Conservation (phyloP, 2,329 filamentous ascomycete genomes). For the Hypoxylon sp. region DNA sequence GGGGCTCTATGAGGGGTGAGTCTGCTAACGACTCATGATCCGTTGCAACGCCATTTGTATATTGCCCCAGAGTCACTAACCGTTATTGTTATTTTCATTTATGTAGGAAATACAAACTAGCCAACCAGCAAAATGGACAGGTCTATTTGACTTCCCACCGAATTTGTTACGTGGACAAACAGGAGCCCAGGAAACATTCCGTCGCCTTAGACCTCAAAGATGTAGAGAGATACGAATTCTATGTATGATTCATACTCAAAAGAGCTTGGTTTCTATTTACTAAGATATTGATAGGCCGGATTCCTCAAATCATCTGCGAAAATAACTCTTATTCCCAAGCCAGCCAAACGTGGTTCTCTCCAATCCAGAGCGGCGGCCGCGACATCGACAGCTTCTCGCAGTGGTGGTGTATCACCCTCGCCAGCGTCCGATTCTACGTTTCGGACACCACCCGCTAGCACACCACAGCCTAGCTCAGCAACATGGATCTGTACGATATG, state of each 20-base stretch:
- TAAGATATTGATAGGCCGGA: constrained; percentile 72
- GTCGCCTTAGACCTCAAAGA: constrained; percentile 90
- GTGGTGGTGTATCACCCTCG: constrained; percentile 57
- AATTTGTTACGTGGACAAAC: constrained; percentile 93
- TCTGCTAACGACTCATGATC: constrained; percentile 42
- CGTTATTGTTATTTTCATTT: constrained; percentile 31
- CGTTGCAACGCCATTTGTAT: constrained; percentile 6
- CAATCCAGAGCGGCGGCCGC: constrained; percentile 67
- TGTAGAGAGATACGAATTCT: constrained; percentile 91
- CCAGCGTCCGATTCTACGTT: constrained; percentile 54
- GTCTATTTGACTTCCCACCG: constrained; percentile 97
- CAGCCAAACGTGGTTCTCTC: constrained; percentile 75
- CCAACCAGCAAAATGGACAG: constrained; percentile 94
- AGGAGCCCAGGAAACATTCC: constrained; percentile 86
- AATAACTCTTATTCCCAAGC: constrained; percentile 89
- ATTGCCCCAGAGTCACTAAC: constrained; percentile 25
- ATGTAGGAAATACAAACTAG: constrained; percentile 91
- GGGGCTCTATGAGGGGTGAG: constrained; percentile 96
- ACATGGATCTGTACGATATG: constrained; percentile 98
- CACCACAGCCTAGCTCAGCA: constrained; percentile 70
- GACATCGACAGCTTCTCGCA: constrained; percentile 63
- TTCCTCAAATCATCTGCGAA: constrained; percentile 97
- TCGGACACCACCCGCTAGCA: constrained; percentile 61
- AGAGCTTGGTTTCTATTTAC: constrained; percentile 24
- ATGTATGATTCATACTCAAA: constrained; percentile 67